These are phyloP conservation scores for Debaryomycetaceae sp. DNA, from an alignment of 1,139 yeast genomes.

Conservation along the genomic window DNA sequence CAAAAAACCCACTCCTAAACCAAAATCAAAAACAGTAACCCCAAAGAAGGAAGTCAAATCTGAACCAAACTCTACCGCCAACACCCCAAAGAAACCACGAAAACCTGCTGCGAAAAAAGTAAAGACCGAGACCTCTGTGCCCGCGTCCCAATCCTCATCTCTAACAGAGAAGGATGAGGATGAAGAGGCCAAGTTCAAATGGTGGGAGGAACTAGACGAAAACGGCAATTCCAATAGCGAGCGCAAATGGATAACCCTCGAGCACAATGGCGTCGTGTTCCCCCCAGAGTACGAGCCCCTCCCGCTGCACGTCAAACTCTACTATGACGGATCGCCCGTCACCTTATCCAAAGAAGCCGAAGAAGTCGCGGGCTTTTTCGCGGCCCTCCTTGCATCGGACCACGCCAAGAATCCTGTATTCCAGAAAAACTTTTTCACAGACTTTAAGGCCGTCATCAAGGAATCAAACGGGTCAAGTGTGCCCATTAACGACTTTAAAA, in stretches of 20 bases:
- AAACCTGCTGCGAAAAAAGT: too few relatives aligned
- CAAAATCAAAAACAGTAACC: too few relatives aligned
- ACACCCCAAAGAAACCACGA: too few relatives aligned
- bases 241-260: conserved; percentile 76
- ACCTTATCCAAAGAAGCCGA: conserved; percentile 72
- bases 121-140: too few relatives aligned
- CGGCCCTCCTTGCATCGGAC: conserved; percentile 79
- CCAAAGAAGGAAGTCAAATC: too few relatives aligned
- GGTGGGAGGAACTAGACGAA: conserved; percentile 55
- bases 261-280: conserved; percentile 83
- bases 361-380: conserved; percentile 94
- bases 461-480: conserved; percentile 56
- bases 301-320: conserved; percentile 67
- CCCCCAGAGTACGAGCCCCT: conserved; percentile 88
- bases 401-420: conserved; percentile 83
- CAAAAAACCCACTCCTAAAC: too few relatives aligned
- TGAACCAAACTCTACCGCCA: too few relatives aligned
- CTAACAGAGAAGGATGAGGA: too few relatives aligned
- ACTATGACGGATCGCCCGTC: conserved; percentile 69
- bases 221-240: conserved; percentile 58
- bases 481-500: conserved; percentile 46
- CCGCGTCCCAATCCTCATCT: too few relatives aligned
- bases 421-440: conserved; percentile 77
- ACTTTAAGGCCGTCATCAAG: conserved; percentile 57
- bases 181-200: conserved; percentile 54